These are phyloP conservation scores for Plicaturopsis crispa DNA, from an alignment of 768 basidiomycete genomes.

Conservation along the genomic window DNA sequence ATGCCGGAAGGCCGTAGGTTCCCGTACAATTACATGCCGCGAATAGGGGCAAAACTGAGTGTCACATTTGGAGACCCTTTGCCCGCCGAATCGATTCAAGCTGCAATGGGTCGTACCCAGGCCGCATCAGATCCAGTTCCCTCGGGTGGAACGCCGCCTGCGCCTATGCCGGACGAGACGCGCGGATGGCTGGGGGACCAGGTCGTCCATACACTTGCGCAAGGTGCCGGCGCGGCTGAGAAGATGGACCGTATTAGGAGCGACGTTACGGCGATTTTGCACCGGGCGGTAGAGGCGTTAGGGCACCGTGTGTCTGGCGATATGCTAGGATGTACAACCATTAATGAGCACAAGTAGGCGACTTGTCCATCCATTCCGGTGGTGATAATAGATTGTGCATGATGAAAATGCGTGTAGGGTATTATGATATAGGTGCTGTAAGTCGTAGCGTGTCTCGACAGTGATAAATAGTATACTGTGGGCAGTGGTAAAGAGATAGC, in stretches of 20 bases:
- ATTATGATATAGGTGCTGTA: conserved; percentile 4
- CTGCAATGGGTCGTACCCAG: too few relatives aligned
- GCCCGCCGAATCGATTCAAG: conserved; percentile 28
- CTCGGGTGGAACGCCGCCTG: too few relatives aligned
- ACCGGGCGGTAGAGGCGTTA: conserved; percentile 42
- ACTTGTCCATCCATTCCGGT: too few relatives aligned
- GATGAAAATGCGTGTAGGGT: conserved; percentile 1
- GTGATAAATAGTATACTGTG: too few relatives aligned
- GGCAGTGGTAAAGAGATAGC: too few relatives aligned
- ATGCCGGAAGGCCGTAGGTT: conserved; percentile 83
- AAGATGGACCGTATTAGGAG: conserved; percentile 34
- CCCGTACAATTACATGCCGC: conserved; percentile 68
- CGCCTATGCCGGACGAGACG: too few relatives aligned
- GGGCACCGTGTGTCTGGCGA: conserved; percentile 43
- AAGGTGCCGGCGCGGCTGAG: too few relatives aligned
- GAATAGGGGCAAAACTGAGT: conserved; percentile 52
- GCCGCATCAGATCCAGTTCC: too few relatives aligned
- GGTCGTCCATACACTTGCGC: too few relatives aligned
- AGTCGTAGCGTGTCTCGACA: conserved; percentile 10
- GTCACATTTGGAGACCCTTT: conserved; percentile 81
- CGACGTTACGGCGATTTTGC: conserved; percentile 46
- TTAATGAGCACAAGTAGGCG: too few relatives aligned
- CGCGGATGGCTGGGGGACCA: too few relatives aligned
- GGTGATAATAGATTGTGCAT: conserved; percentile 4
- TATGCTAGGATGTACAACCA: conserved; percentile 15